A percentile compares a stretch with the other conserved stretches of the same genome.
Conservation (phyloP, 352 stramenopile species). For the Phytophthora niederhauseri region DNA sequence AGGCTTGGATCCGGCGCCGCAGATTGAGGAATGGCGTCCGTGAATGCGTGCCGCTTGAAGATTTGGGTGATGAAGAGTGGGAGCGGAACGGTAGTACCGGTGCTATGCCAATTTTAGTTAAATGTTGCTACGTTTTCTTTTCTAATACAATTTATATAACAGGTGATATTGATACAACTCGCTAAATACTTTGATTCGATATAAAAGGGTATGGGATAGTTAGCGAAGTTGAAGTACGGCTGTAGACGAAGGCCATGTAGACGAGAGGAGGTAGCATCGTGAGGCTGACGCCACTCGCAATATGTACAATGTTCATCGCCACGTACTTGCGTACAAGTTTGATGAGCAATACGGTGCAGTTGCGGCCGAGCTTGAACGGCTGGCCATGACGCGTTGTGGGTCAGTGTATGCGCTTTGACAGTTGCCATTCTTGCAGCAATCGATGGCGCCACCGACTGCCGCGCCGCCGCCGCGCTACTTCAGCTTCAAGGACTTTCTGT, state of each 20-base stretch:
- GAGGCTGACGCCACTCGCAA: background rate
- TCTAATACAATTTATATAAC: background rate
- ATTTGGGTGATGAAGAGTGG: conserved; percentile 2
- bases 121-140: no score
- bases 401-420: conserved; percentile 21
- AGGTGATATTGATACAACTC: background rate
- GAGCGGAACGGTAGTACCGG: background rate
- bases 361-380: conserved; percentile 1
- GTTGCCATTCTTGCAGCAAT: background rate
- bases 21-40: conserved; percentile 21
- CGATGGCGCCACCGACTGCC: background rate
- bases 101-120: background rate
- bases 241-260: background rate
- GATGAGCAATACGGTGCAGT: conserved; percentile 25
- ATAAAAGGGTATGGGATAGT: background rate
- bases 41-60: conserved; percentile 6
- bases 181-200: background rate
- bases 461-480: conserved; percentile 43
- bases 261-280: background rate
- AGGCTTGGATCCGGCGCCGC: conserved; percentile 10
- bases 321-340: background rate
- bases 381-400: conserved; percentile 26
- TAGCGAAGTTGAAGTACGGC: conserved; percentile 3
- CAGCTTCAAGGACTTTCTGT: conserved; percentile 70
- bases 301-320: no score